Conservation (phyloP, 2,329 filamentous ascomycete species). For the Colletotrichum sojae region DNA sequence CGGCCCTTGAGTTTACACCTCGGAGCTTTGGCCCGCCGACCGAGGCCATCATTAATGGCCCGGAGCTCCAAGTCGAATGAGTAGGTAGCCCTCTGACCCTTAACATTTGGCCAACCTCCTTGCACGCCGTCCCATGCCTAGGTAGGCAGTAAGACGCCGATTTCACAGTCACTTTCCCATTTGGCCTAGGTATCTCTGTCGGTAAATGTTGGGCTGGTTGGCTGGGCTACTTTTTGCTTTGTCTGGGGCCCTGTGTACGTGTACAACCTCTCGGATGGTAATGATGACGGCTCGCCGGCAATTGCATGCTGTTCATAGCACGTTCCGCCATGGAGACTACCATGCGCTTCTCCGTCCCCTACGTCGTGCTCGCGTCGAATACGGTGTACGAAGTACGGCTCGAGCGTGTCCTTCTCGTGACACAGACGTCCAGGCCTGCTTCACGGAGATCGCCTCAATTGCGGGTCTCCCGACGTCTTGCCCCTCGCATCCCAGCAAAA, state of each 20-base stretch:
- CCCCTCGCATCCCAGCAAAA: neutral
- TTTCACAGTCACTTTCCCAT: neutral
- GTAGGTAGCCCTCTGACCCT: neutral
- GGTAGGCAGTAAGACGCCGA: neutral
- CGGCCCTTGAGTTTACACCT: conserved; percentile 4
- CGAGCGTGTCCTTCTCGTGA: neutral
- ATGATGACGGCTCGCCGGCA: conserved; percentile 11
- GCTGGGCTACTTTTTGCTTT: conserved; percentile 16
- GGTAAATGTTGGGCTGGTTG: too few species aligned
- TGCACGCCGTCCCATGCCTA: neutral
- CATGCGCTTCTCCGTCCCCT: neutral
- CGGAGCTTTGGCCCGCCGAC: conserved; percentile 17
- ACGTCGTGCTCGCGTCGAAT: conserved; percentile 12
- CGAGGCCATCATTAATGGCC: conserved; percentile 16
- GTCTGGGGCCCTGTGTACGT: neutral
- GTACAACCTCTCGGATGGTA: conserved; percentile 1
- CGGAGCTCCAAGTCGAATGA: neutral
- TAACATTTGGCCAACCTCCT: neutral
- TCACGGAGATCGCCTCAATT: conserved; percentile 2
- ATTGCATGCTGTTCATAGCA: neutral
- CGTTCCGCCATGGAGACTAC: too few species aligned
- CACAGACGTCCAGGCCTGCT: neutral
- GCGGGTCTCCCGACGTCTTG: neutral
- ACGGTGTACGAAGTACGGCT: neutral
- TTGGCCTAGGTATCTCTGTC: neutral